phyloP scores from a whole-genome alignment of 306 rosid species.

The Gleditsia sinensis region DNA sequence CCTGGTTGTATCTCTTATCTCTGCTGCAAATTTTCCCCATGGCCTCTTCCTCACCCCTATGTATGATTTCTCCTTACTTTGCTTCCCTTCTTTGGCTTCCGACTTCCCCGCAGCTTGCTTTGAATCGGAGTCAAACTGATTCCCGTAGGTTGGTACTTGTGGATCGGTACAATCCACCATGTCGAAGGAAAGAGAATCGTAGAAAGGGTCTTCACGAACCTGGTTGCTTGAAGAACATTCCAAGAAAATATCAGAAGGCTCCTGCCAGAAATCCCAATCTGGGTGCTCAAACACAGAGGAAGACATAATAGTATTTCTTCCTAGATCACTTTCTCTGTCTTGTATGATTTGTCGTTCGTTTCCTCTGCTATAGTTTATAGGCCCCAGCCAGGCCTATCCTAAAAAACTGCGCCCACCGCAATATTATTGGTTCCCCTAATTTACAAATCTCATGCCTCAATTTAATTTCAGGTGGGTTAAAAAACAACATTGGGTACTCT shows the following conservation, averaged over 20 bases:
- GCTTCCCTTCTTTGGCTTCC: background rate
- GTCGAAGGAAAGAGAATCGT: constrained; percentile 1
- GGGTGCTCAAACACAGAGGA: background rate
- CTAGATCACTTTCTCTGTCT: background rate
- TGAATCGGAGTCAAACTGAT: too few relatives aligned
- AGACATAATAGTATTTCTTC: background rate
- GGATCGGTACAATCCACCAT: background rate
- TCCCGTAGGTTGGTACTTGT: background rate
- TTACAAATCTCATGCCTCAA: too few relatives aligned
- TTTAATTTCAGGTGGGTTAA: too few relatives aligned
- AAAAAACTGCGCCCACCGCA: background rate
- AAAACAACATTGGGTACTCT: too few relatives aligned
- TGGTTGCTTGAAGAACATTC: background rate
- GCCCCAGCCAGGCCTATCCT: background rate
- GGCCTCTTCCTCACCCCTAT: constrained; percentile 19
- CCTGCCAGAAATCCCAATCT: background rate
- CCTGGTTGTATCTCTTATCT: constrained; percentile 8
- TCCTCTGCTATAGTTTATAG: background rate
- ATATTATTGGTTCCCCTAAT: too few relatives aligned
- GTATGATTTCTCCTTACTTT: background rate
- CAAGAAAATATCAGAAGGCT: background rate
- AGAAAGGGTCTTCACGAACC: background rate
- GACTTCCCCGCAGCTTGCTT: too few relatives aligned
- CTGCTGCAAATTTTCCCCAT: background rate
- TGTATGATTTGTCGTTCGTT: background rate